phyloP scores from a whole-genome alignment of 176 grass and related monocot genomes.

The Bromus sterilis region DNA sequence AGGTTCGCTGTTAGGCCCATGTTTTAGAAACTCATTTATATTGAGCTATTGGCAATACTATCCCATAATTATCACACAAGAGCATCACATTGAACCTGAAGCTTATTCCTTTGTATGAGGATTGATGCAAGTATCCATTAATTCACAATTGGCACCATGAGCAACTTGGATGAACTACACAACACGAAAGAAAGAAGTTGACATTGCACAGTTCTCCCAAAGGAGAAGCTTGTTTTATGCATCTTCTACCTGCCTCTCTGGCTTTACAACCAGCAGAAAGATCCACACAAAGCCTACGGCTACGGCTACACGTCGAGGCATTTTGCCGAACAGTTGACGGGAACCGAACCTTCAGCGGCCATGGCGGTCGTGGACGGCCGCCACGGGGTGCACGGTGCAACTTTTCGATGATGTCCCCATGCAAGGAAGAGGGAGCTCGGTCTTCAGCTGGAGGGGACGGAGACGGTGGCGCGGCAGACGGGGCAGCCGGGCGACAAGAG shows the following conservation, averaged over 20 bases:
- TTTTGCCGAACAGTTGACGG: background rate
- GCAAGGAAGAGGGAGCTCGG: background rate
- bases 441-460: background rate
- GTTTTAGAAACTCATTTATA: background rate
- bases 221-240: background rate
- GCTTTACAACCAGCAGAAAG: slow-evolving; percentile 26
- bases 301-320: background rate
- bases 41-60: background rate
- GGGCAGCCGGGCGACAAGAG: slow-evolving; percentile 56
- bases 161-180: background rate
- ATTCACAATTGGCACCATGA: background rate
- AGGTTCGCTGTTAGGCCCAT: background rate
- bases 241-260: background rate
- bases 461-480: slow-evolving; percentile 58
- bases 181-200: background rate
- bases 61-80: background rate
- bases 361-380: background rate
- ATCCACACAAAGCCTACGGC: background rate
- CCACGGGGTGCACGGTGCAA: background rate
- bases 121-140: background rate
- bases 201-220: background rate
- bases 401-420: background rate
- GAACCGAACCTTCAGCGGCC: slow-evolving; percentile 5
- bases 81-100: slow-evolving; percentile 3
- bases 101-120: background rate